Conservation (phyloP, 2,329 filamentous ascomycete species). For the Venturia asperata region DNA sequence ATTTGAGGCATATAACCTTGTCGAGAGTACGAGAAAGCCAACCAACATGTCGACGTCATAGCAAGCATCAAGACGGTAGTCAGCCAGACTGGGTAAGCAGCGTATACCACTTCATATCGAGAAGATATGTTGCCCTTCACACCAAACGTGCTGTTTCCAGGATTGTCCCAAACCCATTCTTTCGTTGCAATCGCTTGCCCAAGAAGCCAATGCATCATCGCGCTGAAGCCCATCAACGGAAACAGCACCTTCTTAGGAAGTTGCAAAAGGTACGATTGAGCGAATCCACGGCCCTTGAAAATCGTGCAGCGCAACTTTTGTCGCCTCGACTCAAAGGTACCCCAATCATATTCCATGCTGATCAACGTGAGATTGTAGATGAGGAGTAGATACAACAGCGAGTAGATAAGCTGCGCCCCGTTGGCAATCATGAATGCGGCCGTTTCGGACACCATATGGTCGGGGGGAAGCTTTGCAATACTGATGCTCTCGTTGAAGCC, state of each 20-base stretch:
- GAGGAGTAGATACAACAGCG: conserved; percentile 28
- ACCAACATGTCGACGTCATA: conserved; percentile 30
- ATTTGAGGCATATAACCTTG: conserved; percentile 31
- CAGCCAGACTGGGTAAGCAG: conserved; percentile 27
- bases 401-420: conserved; percentile 29
- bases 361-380: conserved; percentile 30
- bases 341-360: conserved; percentile 28
- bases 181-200: conserved; percentile 21
- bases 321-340: conserved; percentile 26
- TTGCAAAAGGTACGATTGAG: conserved; percentile 28
- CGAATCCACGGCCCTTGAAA: conserved; percentile 27
- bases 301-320: conserved; percentile 27
- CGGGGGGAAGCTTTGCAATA: conserved; percentile 22
- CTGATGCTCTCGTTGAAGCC: conserved; percentile 26
- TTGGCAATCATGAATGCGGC: conserved; percentile 27
- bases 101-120: conserved; percentile 22
- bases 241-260: conserved; percentile 29
- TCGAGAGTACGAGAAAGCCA: conserved; percentile 28
- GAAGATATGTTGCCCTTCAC: neutral
- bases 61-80: conserved; percentile 27
- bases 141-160: neutral
- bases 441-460: conserved; percentile 25
- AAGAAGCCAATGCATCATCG: conserved; percentile 30
- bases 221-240: conserved; percentile 28
- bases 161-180: conserved; percentile 8